These are phyloP conservation scores for Aureobasidium sp. DNA, from an alignment of 2,329 filamentous ascomycete genomes.

Conservation along the genomic window DNA sequence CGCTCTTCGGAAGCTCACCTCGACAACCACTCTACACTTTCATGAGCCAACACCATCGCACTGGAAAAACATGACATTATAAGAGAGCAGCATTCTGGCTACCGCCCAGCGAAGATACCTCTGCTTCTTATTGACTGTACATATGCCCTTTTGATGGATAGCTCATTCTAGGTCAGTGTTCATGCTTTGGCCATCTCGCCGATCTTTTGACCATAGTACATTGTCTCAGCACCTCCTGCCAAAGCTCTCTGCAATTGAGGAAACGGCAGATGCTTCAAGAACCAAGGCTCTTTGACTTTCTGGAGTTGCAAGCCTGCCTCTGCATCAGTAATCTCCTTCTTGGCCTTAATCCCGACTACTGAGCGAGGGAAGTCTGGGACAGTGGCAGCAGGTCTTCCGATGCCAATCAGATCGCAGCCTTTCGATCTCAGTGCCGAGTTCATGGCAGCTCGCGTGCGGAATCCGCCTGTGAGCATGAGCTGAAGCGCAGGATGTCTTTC, in stretches of 20 bases:
- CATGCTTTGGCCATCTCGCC: conserved; percentile 3
- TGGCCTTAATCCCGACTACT: conserved; percentile 21
- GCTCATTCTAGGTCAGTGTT: background rate
- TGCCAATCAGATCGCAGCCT: conserved; percentile 42
- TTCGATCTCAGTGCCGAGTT: conserved; percentile 38
- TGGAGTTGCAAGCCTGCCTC: conserved; percentile 13
- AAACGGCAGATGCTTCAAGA: conserved; percentile 5
- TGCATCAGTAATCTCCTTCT: conserved; percentile 22
- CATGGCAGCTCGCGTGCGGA: conserved; percentile 46
- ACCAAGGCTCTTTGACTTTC: conserved; percentile 11
- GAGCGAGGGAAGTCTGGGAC: conserved; percentile 35
- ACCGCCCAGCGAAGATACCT: too few species aligned
- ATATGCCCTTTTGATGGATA: too few species aligned
- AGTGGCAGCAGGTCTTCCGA: conserved; percentile 39
- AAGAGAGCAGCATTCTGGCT: too few species aligned
- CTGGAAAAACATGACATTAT: too few species aligned
- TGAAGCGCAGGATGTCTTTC: conserved; percentile 20
- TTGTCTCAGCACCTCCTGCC: background rate
- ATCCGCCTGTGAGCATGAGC: conserved; percentile 50
- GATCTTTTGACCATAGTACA: background rate
- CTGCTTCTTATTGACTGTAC: too few species aligned
- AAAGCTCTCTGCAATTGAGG: background rate
- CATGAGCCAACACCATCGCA: background rate
- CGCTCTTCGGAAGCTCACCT: background rate
- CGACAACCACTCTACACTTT: too few species aligned